phyloP scores from a whole-genome alignment of 441 rosid genomes.

The Pelargonium citronellum region DNA sequence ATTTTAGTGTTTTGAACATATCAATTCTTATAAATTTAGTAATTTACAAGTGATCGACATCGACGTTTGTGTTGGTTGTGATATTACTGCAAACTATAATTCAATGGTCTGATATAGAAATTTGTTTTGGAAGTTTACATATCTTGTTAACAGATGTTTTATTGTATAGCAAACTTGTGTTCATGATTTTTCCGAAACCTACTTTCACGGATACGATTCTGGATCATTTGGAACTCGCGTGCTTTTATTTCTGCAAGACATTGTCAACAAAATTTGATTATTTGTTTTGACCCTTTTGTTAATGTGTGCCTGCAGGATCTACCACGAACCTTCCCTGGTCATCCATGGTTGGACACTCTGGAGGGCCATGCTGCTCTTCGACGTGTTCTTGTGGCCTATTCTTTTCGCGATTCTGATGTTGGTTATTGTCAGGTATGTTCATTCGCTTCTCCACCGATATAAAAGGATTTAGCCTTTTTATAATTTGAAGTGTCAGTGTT shows the following conservation, averaged over 20 bases:
- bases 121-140: no score
- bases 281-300: conserved; percentile 2
- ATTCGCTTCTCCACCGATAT: neutral
- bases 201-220: no score
- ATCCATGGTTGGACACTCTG: conserved; percentile 95
- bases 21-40: neutral
- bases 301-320: conserved; percentile 56
- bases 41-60: neutral
- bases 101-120: neutral
- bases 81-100: neutral
- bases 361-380: conserved; percentile 89
- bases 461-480: neutral
- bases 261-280: neutral
- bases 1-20: neutral
- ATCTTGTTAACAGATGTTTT: no score
- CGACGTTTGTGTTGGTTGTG: neutral
- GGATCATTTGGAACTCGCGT: no score
- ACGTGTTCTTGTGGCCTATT: conserved; percentile 88
- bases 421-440: conserved; percentile 89
- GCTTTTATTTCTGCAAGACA: neutral
- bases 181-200: no score
- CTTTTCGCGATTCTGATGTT: conserved; percentile 97
- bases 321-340: conserved; percentile 95
- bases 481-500: neutral
- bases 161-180: no score